Conservation (phyloP, 1,139 yeast species). For the Debaryomyces coudertii region DNA sequence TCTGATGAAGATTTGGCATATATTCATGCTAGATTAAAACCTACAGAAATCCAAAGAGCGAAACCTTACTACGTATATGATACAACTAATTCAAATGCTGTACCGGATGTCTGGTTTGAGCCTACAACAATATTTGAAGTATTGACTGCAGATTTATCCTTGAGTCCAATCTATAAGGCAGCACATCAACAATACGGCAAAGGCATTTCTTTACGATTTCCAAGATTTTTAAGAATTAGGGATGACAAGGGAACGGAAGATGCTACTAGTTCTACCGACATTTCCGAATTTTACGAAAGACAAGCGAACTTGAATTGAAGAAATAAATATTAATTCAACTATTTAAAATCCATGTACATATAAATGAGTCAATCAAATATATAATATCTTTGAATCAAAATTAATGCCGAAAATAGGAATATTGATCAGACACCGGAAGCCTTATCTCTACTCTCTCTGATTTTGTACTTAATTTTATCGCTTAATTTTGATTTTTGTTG, state of each 20-base stretch:
- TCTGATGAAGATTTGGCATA: conserved; percentile 77
- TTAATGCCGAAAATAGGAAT: not conserved
- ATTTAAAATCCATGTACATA: conserved; percentile 3
- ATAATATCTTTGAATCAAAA: not conserved
- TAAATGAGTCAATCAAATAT: conserved; percentile 6
- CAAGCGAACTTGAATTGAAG: conserved; percentile 53
- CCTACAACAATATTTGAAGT: conserved; percentile 89
- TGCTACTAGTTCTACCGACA: conserved; percentile 86
- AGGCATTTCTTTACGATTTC: conserved; percentile 90
- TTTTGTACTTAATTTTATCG: conserved; percentile 39
- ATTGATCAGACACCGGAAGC: not conserved
- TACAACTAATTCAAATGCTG: conserved; percentile 58
- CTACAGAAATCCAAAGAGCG: conserved; percentile 69
- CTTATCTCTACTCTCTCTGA: conserved; percentile 37
- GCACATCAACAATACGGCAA: conserved; percentile 77
- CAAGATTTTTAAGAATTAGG: conserved; percentile 81
- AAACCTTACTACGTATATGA: conserved; percentile 75
- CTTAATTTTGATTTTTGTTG: conserved; percentile 24
- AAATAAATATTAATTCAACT: conserved; percentile 1
- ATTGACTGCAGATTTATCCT: conserved; percentile 88
- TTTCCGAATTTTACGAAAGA: conserved; percentile 83
- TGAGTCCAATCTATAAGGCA: conserved; percentile 91
- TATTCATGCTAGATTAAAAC: conserved; percentile 62
- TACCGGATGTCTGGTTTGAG: conserved; percentile 96
- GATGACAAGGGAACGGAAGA: conserved; percentile 90